Evolutionary conservation across 441 rosid species (phyloP).

Genomic region (Populus trichocarpa): DNA sequence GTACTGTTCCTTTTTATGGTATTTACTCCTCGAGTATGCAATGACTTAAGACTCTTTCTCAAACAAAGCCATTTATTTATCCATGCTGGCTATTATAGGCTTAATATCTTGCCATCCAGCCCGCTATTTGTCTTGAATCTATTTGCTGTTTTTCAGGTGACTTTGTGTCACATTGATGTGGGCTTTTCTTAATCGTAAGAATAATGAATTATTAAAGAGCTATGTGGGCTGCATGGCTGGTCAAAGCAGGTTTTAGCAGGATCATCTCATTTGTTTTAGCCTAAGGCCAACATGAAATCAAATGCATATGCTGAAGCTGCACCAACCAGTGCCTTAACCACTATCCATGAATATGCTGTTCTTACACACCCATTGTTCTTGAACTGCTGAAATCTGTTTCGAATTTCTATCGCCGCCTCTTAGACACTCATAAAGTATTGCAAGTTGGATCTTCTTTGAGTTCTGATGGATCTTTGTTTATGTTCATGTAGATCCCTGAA

Average conservation of each 20-base stretch:
- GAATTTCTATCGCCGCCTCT: background rate
- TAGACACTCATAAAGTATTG: background rate
- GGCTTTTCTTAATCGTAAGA: background rate
- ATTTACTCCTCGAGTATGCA: background rate
- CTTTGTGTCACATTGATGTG: background rate
- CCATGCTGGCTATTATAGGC: background rate
- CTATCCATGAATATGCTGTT: background rate
- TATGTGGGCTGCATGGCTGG: constrained; percentile 3
- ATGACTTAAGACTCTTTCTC: constrained; percentile 12
- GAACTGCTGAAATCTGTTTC: background rate
- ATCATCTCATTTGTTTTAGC: background rate
- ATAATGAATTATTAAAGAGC: background rate
- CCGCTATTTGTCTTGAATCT: background rate
- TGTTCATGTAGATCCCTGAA: constrained; percentile 55
- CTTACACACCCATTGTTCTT: background rate
- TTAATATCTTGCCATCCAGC: background rate
- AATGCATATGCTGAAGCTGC: background rate
- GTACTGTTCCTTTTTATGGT: background rate
- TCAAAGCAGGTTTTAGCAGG: background rate
- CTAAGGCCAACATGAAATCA: background rate
- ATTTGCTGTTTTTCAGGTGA: background rate
- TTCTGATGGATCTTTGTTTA: constrained; percentile 18
- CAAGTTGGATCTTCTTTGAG: constrained; percentile 13
- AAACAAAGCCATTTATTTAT: background rate
- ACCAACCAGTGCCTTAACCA: background rate